These are phyloP conservation scores for Mycena polygramma DNA, from an alignment of 768 basidiomycete species.

Conservation along the genomic window DNA sequence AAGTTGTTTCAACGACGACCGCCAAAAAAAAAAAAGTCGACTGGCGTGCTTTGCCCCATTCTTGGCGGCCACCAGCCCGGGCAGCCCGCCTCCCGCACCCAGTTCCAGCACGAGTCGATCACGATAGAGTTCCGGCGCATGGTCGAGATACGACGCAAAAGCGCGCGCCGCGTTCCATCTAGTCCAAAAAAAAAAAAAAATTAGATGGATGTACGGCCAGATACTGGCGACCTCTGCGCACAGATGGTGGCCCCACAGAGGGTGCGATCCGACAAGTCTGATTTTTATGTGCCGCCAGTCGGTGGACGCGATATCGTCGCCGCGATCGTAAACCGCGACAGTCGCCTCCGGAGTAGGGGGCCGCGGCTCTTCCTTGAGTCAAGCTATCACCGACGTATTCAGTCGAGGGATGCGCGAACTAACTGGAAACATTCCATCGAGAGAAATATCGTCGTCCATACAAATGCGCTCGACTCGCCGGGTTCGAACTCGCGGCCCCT, in stretches of 20 bases:
- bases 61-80: slow-evolving; percentile 79
- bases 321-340: slow-evolving; percentile 61
- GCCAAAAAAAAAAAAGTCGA: neutral
- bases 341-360: slow-evolving; percentile 79
- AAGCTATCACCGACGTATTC: slow-evolving; percentile 5
- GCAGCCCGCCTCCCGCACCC: slow-evolving; percentile 94
- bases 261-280: slow-evolving; percentile 82
- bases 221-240: slow-evolving; percentile 46
- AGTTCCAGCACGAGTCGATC: slow-evolving; percentile 79
- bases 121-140: slow-evolving; percentile 61
- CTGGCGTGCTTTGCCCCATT: slow-evolving; percentile 80
- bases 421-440: slow-evolving; percentile 26
- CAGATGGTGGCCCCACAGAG: slow-evolving; percentile 88
- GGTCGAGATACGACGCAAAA: slow-evolving; percentile 78
- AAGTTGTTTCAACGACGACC: neutral
- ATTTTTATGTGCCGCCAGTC: slow-evolving; percentile 66
- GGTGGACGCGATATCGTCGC: slow-evolving; percentile 36
- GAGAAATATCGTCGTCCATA: slow-evolving; percentile 20
- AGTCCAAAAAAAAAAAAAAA: slow-evolving; percentile 1
- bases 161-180: slow-evolving; percentile 89
- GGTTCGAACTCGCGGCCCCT: neutral
- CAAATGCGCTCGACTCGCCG: neutral
- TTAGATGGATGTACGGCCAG: neutral
- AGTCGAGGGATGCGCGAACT: neutral
- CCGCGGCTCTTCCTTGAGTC: slow-evolving; percentile 70